phyloP scores from a whole-genome alignment of 257 asterid species.

The Ligustrum vulgare region DNA sequence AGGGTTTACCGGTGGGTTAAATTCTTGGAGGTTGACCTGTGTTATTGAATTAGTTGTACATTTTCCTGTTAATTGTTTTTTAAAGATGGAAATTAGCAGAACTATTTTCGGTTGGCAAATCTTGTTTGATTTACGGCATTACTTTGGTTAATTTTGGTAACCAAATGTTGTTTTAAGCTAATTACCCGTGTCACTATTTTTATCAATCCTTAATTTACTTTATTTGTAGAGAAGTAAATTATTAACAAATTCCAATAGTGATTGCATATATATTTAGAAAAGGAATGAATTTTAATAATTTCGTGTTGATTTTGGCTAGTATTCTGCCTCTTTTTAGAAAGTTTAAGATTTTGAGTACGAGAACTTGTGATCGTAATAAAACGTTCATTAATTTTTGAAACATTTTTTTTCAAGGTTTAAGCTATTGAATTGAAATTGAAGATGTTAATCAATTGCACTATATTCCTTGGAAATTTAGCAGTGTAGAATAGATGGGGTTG shows the following conservation, averaged over 20 bases:
- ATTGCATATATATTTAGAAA: background rate
- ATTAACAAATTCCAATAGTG: background rate
- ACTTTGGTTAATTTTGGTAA: constrained; percentile 22
- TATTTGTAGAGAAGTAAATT: background rate
- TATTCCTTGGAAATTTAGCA: too few relatives aligned
- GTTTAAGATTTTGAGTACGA: background rate
- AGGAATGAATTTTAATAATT: background rate
- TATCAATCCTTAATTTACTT: background rate
- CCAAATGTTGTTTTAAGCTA: constrained; percentile 15
- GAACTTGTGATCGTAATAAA: background rate
- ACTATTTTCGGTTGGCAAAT: constrained; percentile 22
- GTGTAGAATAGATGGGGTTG: too few relatives aligned
- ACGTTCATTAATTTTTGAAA: background rate
- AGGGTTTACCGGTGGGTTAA: constrained; percentile 30
- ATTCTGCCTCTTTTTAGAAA: background rate
- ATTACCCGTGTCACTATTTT: background rate
- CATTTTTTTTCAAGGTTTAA: too few relatives aligned
- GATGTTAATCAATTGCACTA: background rate
- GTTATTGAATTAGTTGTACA: constrained; percentile 33
- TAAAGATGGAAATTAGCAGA: constrained; percentile 21
- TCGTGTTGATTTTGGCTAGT: background rate
- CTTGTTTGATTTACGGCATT: constrained; percentile 20
- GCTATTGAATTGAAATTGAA: background rate
- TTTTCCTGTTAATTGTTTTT: constrained; percentile 27
- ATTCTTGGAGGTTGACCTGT: constrained; percentile 31